Conservation (phyloP, 2,329 filamentous ascomycete species). For the Chaetomiaceae sp. region DNA sequence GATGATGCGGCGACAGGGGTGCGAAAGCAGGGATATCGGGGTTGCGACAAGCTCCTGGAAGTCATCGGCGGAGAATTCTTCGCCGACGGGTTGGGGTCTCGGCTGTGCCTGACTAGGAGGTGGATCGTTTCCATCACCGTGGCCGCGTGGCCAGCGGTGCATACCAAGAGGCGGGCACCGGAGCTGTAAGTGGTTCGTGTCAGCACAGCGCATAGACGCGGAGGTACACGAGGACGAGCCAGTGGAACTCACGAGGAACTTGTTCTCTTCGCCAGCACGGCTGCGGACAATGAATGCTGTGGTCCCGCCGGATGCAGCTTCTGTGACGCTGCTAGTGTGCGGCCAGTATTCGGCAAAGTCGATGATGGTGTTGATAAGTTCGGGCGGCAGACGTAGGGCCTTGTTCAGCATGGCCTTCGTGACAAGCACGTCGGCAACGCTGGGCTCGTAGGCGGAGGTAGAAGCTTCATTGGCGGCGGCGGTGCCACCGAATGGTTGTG, state of each 20-base stretch:
- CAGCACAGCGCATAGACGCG: no score
- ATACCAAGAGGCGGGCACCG: constrained; percentile 38
- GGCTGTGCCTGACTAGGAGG: constrained; percentile 3
- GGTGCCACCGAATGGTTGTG: background rate
- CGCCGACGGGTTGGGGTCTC: constrained; percentile 14
- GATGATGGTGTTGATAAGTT: constrained; percentile 50
- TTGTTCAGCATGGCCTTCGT: constrained; percentile 43
- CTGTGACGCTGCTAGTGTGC: constrained; percentile 33
- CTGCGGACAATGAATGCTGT: constrained; percentile 17
- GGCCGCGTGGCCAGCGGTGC: constrained; percentile 24
- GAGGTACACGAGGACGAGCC: background rate
- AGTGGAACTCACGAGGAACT: constrained; percentile 37
- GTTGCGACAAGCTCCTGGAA: constrained; percentile 35
- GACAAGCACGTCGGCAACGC: constrained; percentile 42
- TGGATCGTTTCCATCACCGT: constrained; percentile 17
- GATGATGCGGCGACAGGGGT: constrained; percentile 54
- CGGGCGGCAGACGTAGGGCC: constrained; percentile 42
- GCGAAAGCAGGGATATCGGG: constrained; percentile 35
- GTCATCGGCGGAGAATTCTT: constrained; percentile 29
- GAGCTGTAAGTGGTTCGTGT: constrained; percentile 25
- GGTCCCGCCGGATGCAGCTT: constrained; percentile 14
- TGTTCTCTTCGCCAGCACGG: constrained; percentile 27
- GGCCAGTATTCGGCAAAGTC: constrained; percentile 60
- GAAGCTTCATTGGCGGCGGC: background rate
- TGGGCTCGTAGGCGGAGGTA: constrained; percentile 29